Percentiles rank a stretch among this genome's conserved stretches.
Evolutionary conservation across 2,329 filamentous ascomycete species (phyloP).

Genomic region (Aureobasidium melanogenum): DNA sequence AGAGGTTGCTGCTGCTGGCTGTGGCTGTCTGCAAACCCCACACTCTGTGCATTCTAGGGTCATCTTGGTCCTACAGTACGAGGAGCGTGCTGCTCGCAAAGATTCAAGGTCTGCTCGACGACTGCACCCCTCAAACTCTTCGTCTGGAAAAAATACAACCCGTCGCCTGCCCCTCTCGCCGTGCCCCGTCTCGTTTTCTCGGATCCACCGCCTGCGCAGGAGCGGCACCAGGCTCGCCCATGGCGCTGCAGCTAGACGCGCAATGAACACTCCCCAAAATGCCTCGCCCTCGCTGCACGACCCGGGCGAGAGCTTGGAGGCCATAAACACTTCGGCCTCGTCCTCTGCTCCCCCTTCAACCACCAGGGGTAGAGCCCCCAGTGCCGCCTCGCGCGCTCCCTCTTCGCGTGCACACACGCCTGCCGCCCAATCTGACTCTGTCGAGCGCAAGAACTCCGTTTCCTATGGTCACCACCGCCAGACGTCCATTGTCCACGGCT

Average conservation of each 20-base stretch:
- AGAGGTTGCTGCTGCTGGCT: too few relatives aligned
- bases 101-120: neutral
- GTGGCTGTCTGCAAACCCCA: neutral
- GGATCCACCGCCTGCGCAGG: slow-evolving; percentile 1
- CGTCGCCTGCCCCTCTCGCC: neutral
- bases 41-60: neutral
- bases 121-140: neutral
- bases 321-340: neutral
- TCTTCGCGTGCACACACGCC: slow-evolving; percentile 38
- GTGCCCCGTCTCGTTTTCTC: neutral
- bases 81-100: neutral
- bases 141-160: neutral
- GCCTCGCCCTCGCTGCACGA: slow-evolving; percentile 7
- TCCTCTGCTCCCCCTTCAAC: slow-evolving; percentile 24
- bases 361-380: slow-evolving; percentile 38
- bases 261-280: slow-evolving; percentile 9
- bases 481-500: slow-evolving; percentile 93
- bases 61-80: neutral
- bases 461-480: slow-evolving; percentile 86
- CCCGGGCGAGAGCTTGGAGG: slow-evolving; percentile 2
- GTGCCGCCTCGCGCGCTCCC: slow-evolving; percentile 31
- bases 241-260: slow-evolving; percentile 10
- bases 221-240: slow-evolving; percentile 6
- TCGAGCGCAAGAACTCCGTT: slow-evolving; percentile 43
- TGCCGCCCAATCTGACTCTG: slow-evolving; percentile 30